Evolutionary conservation across 768 basidiomycete genomes (phyloP), one percentile per base, ranked within the genome.

Genomic region (Boletus subcaerulescens): DNA sequence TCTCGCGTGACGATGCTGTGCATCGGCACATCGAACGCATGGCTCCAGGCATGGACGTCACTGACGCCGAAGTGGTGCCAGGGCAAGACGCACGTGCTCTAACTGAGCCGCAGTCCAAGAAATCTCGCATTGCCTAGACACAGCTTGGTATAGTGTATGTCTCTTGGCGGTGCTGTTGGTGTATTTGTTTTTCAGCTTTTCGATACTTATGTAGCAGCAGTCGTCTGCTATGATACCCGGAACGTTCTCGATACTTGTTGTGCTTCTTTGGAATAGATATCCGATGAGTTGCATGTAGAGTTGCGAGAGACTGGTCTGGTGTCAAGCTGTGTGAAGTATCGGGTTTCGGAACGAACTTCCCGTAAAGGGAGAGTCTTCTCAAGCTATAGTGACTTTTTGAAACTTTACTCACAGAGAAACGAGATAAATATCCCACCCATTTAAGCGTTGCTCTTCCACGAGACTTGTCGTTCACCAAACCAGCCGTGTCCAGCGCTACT

Each of bases 1-100:
- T 71, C 20, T 70, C 69, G 48, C 69, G 69, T 55, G 70, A 72
- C 15, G 69, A 70, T 55, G 70, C 69, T 35, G 64, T 70, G 40
- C 61, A 62, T 45, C 64, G 69, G 7, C 69, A 70, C 48, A 59
- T 71, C 22, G 66, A 70, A 56, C 68, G 68, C 48, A 62, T 68
- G 60, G 44, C 24, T 20, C 60, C 61, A 18, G 60, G 56, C n/a
- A 60, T 59, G 62, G 56, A 63, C 26, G 59, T 54, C 33, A 55
- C 58, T 41, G 67, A 62, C 14, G 60, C 57, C 3, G 69, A 67
- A 33, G 67, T 69, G 20, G 31, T 67, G 8, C 62, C 60, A 35
- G 61, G 57, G 12, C 43, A 39, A 9, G 56, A 56, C 4, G 60
- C 57, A 60, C 50, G 62, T 59, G 50, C 53, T 9, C 26, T 58